Base-by-base conservation (phyloP, 2,329 filamentous ascomycete genomes). In the Fusarium sp. region DNA sequence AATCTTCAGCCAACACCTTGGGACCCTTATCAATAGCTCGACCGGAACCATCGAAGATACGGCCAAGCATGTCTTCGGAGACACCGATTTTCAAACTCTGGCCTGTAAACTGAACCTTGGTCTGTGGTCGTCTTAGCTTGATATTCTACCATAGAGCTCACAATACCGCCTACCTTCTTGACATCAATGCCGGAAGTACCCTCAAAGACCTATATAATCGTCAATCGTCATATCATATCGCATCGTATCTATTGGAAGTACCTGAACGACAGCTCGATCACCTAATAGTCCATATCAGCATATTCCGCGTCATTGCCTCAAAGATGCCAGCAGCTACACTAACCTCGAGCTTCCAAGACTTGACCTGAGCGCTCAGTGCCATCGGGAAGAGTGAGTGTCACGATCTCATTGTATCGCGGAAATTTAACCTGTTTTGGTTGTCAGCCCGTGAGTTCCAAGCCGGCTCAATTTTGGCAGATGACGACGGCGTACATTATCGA, bases 21-120 rank as follows among this genome's bases (percentile, higher is more conserved):
- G 96, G 96, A 60, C 97, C 96, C 87, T 98, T 99, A 86, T 99
- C 96, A 83, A 99, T 99, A 77, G 97, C 93, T 83, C 95, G 93
- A 81, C 96, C 96, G 68, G 96, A 98, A 79, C 96, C 96, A 86
- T 99, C 95, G 81, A 99, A 99, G 83, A 98, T 94, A 86, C 97
- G 95, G 75, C 96, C 96, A 84, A 99, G 86, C 96, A 99, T 99
- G 87, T 99, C 96, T 86, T 99, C 97, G 57, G 96, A 98, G 68
- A 99, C 96, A 84, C 96, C 96, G 58, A 99, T 93, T 90, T 98
- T 98, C 86, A 99, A 87, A 86, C 94, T 98, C 86, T 98, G 90
- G 68, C 96, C 96, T 36, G 93, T 97, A 84, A 99, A 98, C 83
- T 99, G 94, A 83, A 99, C 95, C 88, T 93, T 97, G 61, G 95